Percentiles rank a stretch among this genome's conserved stretches.
These are phyloP conservation scores for Aspergillus ibericus DNA, from an alignment of 2,329 filamentous ascomycete species.

Conservation along the genomic window DNA sequence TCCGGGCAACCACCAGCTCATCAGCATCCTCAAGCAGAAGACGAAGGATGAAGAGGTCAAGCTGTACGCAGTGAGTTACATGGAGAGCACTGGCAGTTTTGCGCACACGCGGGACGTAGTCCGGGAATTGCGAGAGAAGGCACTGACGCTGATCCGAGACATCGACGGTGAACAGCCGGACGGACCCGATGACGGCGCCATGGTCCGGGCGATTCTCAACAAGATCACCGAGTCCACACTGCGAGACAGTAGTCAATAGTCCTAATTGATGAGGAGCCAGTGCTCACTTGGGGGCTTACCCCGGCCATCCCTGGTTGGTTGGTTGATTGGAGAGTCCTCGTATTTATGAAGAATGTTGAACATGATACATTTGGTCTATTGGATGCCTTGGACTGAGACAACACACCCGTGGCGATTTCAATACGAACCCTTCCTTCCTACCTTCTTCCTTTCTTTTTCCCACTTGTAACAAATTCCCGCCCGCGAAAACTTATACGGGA, in stretches of 20 bases:
- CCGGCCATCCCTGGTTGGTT: background rate
- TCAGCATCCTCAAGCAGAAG: slow-evolving; percentile 92
- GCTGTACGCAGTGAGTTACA: slow-evolving; percentile 83
- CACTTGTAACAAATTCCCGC: background rate
- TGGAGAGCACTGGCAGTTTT: slow-evolving; percentile 88
- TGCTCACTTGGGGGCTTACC: background rate
- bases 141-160: slow-evolving; percentile 61
- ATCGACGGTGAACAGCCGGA: slow-evolving; percentile 52
- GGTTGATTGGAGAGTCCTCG: background rate
- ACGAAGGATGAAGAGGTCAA: slow-evolving; percentile 85
- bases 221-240: slow-evolving; percentile 56
- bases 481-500: slow-evolving; percentile 1
- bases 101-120: slow-evolving; percentile 75
- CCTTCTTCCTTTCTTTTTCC: background rate
- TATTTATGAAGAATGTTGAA: background rate
- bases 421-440: background rate
- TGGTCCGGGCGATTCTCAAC: slow-evolving; percentile 67
- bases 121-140: slow-evolving; percentile 62
- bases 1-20: slow-evolving; percentile 62
- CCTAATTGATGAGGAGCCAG: background rate
- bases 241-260: slow-evolving; percentile 17
- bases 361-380: background rate
- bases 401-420: background rate
- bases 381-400: background rate
- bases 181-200: slow-evolving; percentile 56